A percentile compares a stretch with the other conserved stretches of the same genome.
Evolutionary conservation across 2,329 filamentous ascomycete species (phyloP).

Genomic region (Colletotrichum tanaceti): DNA sequence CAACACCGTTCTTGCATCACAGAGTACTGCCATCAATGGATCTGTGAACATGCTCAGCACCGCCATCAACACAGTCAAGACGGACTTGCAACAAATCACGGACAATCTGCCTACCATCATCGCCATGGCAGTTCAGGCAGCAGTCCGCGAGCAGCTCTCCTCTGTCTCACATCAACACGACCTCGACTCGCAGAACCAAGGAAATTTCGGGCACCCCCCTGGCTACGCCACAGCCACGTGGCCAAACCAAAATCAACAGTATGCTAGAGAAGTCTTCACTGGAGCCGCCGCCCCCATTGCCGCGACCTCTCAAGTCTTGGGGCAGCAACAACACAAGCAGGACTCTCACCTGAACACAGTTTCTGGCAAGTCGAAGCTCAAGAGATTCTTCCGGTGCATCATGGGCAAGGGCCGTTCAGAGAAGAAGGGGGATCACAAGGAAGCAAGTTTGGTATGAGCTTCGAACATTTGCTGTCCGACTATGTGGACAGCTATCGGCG

Average conservation of each 20-base stretch:
- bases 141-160: not conserved
- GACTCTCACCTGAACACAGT: not conserved
- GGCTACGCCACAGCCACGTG: not conserved
- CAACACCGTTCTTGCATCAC: no score
- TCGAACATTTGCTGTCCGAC: not conserved
- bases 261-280: not conserved
- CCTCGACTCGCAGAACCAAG: not conserved
- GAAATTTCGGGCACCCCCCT: not conserved
- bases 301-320: not conserved
- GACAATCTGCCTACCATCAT: not conserved
- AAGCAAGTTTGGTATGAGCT: not conserved
- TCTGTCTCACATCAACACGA: not conserved
- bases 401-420: not conserved
- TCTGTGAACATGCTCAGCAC: conserved; percentile 10
- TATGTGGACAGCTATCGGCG: not conserved
- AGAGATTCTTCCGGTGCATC: conserved; percentile 3
- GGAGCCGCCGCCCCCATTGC: not conserved
- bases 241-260: not conserved
- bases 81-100: not conserved
- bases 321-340: not conserved
- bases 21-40: no score
- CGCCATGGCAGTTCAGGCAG: not conserved
- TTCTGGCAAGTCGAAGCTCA: not conserved
- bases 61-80: no score
- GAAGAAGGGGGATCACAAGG: not conserved